These are phyloP conservation scores for Sisymbrium altissimum DNA, from an alignment of 345 rosid species.

Conservation along the genomic window DNA sequence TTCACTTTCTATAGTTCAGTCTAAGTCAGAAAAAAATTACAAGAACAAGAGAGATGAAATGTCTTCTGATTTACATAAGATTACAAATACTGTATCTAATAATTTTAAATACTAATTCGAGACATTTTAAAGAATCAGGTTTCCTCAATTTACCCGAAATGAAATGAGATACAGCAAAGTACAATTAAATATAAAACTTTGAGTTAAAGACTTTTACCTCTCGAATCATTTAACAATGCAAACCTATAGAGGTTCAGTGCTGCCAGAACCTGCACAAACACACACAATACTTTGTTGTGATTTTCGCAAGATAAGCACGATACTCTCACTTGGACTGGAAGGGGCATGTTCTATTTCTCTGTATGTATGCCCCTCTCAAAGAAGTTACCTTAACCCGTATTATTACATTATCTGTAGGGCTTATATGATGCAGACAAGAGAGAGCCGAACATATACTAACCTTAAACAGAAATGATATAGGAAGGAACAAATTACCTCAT, in stretches of 20 bases:
- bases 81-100: too few species aligned
- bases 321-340: not conserved
- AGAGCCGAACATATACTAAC: too few species aligned
- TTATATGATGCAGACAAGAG: too few species aligned
- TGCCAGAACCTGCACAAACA: conserved; percentile 60
- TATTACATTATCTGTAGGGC: too few species aligned
- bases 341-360: too few species aligned
- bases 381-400: too few species aligned
- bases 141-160: not conserved
- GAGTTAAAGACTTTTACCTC: conserved; percentile 45
- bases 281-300: not conserved
- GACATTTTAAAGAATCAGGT: not conserved
- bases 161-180: not conserved
- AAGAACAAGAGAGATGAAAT: not conserved
- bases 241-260: conserved; percentile 86
- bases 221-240: conserved; percentile 52
- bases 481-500: too few species aligned
- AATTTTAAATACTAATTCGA: too few species aligned
- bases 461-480: too few species aligned
- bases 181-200: not conserved
- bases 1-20: conserved; percentile 7
- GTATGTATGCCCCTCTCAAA: too few species aligned
- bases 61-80: not conserved
- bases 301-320: not conserved
- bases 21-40: not conserved